Conservation (phyloP, 2,329 filamentous ascomycete species). For the Clonostachys solani region DNA sequence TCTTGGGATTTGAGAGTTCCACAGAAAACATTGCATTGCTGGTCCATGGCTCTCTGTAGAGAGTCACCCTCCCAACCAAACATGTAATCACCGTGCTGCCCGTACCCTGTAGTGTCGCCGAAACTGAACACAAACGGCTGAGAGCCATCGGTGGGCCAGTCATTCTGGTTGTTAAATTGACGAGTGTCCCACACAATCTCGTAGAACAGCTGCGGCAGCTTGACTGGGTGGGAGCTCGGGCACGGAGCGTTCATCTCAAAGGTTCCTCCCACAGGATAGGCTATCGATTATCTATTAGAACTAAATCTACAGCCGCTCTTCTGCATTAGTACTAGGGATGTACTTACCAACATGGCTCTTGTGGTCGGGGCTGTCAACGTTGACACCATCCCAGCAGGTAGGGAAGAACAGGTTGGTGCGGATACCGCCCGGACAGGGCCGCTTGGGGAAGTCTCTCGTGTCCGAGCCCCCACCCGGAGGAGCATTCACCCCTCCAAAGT, state of each 20-base stretch:
- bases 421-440: constrained; percentile 33
- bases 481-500: not conserved
- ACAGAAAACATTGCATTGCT: constrained; percentile 10
- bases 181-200: constrained; percentile 81
- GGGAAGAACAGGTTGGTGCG: constrained; percentile 38
- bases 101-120: constrained; percentile 47
- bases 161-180: constrained; percentile 48
- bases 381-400: constrained; percentile 72
- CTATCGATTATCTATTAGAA: not conserved
- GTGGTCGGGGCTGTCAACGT: constrained; percentile 51
- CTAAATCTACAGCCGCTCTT: constrained; percentile 7
- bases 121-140: constrained; percentile 26
- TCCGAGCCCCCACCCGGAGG: not conserved
- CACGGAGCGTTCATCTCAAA: constrained; percentile 23
- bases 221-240: constrained; percentile 40
- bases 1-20: constrained; percentile 20
- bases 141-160: constrained; percentile 21
- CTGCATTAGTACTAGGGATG: not conserved
- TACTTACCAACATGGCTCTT: constrained; percentile 55
- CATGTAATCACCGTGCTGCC: constrained; percentile 78
- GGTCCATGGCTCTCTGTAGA: constrained; percentile 64
- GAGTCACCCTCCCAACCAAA: constrained; percentile 69
- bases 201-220: constrained; percentile 73
- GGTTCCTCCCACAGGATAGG: constrained; percentile 17
- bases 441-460: constrained; percentile 22